phyloP scores from a whole-genome alignment of 2,329 filamentous ascomycete genomes.

The Aspergillus latus region DNA sequence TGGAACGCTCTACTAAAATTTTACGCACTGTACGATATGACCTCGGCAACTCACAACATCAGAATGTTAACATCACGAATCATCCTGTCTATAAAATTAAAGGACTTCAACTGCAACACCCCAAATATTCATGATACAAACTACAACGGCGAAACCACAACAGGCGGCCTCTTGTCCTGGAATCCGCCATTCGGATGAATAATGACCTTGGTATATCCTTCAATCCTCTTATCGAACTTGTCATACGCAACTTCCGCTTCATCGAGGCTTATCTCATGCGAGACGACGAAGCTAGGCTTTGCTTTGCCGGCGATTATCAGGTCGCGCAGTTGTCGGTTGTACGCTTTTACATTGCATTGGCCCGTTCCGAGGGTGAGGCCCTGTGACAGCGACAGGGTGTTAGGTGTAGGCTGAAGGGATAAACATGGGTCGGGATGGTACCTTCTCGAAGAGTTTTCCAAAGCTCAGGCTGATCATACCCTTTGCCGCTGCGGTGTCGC shows the following conservation, averaged over 20 bases:
- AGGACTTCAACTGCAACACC: background rate
- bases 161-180: background rate
- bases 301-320: constrained; percentile 64
- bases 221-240: constrained; percentile 65
- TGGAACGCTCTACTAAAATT: too few relatives aligned
- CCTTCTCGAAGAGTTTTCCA: constrained; percentile 69
- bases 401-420: background rate
- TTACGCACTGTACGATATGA: too few relatives aligned
- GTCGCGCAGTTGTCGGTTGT: constrained; percentile 66
- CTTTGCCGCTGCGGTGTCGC: constrained; percentile 60
- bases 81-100: too few relatives aligned
- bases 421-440: constrained; percentile 21
- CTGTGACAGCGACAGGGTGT: constrained; percentile 31
- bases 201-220: constrained; percentile 67
- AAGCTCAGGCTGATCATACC: constrained; percentile 65
- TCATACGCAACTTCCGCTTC: constrained; percentile 62
- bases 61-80: too few relatives aligned
- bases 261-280: constrained; percentile 63
- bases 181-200: constrained; percentile 62
- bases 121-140: too few relatives aligned
- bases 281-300: constrained; percentile 66
- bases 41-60: too few relatives aligned
- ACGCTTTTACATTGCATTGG: constrained; percentile 68
- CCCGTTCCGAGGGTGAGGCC: constrained; percentile 61
- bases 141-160: constrained; percentile 1